phyloP scores from a whole-genome alignment of 495 filamentous ascomycete genomes.

The Apodospora peruviana region DNA sequence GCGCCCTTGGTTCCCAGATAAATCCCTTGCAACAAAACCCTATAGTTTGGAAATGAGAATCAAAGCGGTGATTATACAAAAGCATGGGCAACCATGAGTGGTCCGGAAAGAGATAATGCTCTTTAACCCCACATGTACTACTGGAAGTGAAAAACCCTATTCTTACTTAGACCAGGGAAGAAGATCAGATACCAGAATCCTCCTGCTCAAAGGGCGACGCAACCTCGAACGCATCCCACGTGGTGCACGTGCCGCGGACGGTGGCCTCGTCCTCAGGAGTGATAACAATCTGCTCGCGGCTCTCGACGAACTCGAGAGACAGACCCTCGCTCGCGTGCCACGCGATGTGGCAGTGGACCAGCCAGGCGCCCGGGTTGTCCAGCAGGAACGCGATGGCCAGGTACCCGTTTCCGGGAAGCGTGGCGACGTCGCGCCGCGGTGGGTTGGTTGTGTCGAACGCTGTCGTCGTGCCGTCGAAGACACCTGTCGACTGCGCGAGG shows the following conservation, averaged over 20 bases:
- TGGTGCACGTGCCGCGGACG: constrained; percentile 3
- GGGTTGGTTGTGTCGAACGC: constrained; percentile 33
- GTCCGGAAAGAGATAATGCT: no score
- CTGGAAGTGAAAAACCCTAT: no score
- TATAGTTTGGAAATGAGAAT: no score
- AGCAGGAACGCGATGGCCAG: constrained; percentile 51
- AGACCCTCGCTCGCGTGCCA: constrained; percentile 21
- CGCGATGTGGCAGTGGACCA: constrained; percentile 21
- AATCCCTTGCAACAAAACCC: no score
- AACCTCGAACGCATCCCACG: constrained; percentile 1
- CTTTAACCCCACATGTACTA: no score
- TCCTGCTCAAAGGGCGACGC: constrained; percentile 7
- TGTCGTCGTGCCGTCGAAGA: constrained; percentile 14
- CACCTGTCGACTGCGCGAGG: constrained; percentile 2
- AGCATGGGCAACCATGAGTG: no score
- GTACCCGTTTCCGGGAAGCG: constrained; percentile 44
- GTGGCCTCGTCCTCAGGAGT: background rate
- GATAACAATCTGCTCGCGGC: constrained; percentile 1
- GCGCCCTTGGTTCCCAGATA: no score
- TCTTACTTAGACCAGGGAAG: no score
- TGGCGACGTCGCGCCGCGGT: constrained; percentile 53
- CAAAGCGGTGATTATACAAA: no score
- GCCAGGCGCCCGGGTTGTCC: constrained; percentile 40
- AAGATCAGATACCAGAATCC: constrained; percentile 14
- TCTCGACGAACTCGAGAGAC: constrained; percentile 15